Evolutionary conservation across 148 eudicot genomes (phyloP).

Genomic region (Vaccinium macrocarpon): DNA sequence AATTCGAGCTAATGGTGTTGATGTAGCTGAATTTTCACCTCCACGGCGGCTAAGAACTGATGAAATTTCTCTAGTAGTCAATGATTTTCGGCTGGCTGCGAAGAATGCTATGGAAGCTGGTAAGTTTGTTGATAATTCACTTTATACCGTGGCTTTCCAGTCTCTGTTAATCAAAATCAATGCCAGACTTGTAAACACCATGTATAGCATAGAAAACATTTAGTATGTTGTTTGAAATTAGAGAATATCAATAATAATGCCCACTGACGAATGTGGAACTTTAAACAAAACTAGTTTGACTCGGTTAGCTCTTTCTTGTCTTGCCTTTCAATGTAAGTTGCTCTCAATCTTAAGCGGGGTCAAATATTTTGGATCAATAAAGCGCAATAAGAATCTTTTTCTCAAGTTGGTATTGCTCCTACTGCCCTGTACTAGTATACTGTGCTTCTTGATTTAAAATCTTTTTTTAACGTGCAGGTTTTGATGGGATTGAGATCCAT

Average conservation of each 20-base stretch:
- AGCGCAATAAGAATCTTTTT: background rate
- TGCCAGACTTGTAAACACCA: background rate
- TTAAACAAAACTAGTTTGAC: background rate
- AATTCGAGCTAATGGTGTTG: background rate
- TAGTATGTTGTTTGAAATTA: background rate
- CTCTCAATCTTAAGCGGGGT: background rate
- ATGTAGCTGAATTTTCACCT: background rate
- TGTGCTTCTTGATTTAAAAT: background rate
- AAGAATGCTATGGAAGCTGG: constrained; percentile 15
- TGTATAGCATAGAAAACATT: background rate
- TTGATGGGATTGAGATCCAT: constrained; percentile 43
- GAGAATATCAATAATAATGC: background rate
- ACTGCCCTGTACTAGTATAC: background rate
- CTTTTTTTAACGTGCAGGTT: constrained; percentile 20
- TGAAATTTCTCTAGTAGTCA: background rate
- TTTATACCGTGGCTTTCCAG: background rate
- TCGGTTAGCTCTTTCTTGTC: background rate
- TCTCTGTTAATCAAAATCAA: background rate
- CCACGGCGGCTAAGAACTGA: constrained; percentile 2
- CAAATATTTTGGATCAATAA: background rate
- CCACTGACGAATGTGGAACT: background rate
- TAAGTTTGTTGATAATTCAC: background rate
- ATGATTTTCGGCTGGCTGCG: constrained; percentile 11
- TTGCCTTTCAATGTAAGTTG: background rate
- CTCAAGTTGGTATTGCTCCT: background rate